Evolutionary conservation across 805 yeast genomes (phyloP).

Genomic region (Candida michaelii): DNA sequence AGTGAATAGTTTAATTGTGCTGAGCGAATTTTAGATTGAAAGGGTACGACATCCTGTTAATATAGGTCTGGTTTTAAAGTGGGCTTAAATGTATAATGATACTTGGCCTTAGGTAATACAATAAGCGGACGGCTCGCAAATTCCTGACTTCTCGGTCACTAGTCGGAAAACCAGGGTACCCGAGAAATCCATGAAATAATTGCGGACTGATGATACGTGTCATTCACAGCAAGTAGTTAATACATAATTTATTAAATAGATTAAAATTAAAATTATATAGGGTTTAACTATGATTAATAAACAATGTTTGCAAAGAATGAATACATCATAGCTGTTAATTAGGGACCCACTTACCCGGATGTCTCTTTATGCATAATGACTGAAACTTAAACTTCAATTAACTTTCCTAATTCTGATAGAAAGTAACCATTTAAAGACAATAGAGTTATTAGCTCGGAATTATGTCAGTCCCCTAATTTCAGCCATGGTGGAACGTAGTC

Average conservation of each 20-base stretch:
- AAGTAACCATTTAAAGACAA: conserved; percentile 1
- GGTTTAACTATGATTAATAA: too few relatives aligned
- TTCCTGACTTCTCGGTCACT: background rate
- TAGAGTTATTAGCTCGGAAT: background rate
- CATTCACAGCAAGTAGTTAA: background rate
- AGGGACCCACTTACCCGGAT: conserved; percentile 1
- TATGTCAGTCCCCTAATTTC: background rate
- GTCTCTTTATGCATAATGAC: conserved; percentile 3
- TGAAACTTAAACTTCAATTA: conserved; percentile 4
- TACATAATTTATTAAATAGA: background rate
- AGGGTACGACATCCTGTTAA: too few relatives aligned
- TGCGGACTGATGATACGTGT: background rate
- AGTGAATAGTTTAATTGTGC: too few relatives aligned
- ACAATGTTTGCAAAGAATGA: too few relatives aligned
- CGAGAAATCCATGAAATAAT: background rate
- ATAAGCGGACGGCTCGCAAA: background rate
- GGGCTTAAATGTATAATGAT: too few relatives aligned
- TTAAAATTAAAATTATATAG: too few relatives aligned
- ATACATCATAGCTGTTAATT: too few relatives aligned
- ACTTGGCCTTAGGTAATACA: too few relatives aligned
- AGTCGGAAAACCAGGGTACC: background rate
- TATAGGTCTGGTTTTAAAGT: too few relatives aligned
- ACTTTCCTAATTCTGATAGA: conserved; percentile 3
- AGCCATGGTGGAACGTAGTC: background rate
- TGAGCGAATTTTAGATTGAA: too few relatives aligned